phyloP scores from a whole-genome alignment of 108 stramenopile species.

The Epithemia pelagica region DNA sequence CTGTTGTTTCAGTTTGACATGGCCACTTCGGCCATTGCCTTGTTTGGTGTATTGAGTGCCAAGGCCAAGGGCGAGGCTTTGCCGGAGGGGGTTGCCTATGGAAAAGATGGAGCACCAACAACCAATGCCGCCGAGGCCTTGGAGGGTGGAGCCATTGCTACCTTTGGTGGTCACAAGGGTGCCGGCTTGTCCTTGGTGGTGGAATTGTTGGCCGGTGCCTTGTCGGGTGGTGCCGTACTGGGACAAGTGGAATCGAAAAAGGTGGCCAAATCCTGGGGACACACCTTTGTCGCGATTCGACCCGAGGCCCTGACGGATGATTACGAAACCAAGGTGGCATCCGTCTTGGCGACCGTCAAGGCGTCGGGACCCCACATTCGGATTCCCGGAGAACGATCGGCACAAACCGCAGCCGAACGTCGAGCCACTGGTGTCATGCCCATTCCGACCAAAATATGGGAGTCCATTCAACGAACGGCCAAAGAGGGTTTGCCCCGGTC shows the following conservation, averaged over 20 bases:
- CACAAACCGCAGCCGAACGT: constrained; percentile 13
- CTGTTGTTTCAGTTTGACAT: constrained; percentile 34
- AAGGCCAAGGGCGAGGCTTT: constrained; percentile 27
- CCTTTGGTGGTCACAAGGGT: constrained; percentile 37
- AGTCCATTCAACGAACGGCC: constrained; percentile 20
- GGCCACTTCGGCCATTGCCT: constrained; percentile 34
- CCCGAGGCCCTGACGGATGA: constrained; percentile 41
- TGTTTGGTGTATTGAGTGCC: constrained; percentile 30
- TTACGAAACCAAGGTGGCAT: constrained; percentile 17
- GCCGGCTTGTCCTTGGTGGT: constrained; percentile 23
- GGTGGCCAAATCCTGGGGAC: constrained; percentile 29
- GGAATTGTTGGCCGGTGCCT: constrained; percentile 25
- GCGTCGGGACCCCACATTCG: constrained; percentile 15
- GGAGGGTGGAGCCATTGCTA: constrained; percentile 33
- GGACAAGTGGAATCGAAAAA: constrained; percentile 29
- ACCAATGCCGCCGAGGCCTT: constrained; percentile 19
- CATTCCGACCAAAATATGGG: constrained; percentile 25
- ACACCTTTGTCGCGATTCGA: constrained; percentile 30
- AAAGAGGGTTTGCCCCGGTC: constrained; percentile 12
- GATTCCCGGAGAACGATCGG: constrained; percentile 26
- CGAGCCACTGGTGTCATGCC: constrained; percentile 13
- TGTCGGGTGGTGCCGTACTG: constrained; percentile 26
- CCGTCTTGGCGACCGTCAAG: constrained; percentile 15
- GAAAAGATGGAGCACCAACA: constrained; percentile 17
- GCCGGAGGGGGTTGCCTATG: constrained; percentile 24